These are phyloP conservation scores for Chaetomium cochliodes DNA, from an alignment of 495 filamentous ascomycete genomes.

Conservation along the genomic window DNA sequence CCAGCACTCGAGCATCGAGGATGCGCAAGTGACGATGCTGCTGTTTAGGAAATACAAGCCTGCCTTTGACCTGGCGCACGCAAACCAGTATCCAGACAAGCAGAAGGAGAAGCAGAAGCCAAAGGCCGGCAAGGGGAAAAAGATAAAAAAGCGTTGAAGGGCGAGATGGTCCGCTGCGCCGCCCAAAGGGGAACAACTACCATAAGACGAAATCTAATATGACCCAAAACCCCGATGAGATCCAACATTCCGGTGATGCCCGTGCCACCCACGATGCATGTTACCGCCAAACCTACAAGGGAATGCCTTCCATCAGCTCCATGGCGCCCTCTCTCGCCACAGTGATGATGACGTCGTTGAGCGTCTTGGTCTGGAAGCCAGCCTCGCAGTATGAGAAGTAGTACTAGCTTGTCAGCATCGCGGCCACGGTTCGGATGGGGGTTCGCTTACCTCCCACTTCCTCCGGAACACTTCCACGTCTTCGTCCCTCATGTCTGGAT, in stretches of 20 bases:
- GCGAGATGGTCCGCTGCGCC: background rate
- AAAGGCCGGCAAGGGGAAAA: slow-evolving; percentile 22
- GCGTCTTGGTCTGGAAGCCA: slow-evolving; percentile 65
- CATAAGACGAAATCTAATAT: background rate
- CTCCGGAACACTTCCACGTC: slow-evolving; percentile 64
- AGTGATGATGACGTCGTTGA: slow-evolving; percentile 68
- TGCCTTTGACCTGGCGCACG: slow-evolving; percentile 77
- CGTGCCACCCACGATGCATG: background rate
- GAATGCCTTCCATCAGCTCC: slow-evolving; percentile 66
- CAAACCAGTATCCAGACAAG: slow-evolving; percentile 58
- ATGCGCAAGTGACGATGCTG: slow-evolving; percentile 85
- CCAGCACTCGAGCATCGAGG: slow-evolving; percentile 69
- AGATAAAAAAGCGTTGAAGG: slow-evolving; percentile 21
- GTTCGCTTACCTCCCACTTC: slow-evolving; percentile 61
- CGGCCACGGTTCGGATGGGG: background rate
- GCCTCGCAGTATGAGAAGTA: slow-evolving; percentile 75
- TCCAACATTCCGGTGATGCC: background rate
- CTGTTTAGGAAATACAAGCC: slow-evolving; percentile 78
- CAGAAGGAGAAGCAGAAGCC: slow-evolving; percentile 45
- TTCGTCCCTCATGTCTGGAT: slow-evolving; percentile 53
- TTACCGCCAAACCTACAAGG: slow-evolving; percentile 39
- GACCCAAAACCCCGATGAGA: slow-evolving; percentile 2
- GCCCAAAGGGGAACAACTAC: too few species aligned
- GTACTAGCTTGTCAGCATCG: slow-evolving; percentile 49
- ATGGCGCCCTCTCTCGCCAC: slow-evolving; percentile 64